phyloP scores from a whole-genome alignment of 2,329 filamentous ascomycete species.

The Colletotrichum sp. region DNA sequence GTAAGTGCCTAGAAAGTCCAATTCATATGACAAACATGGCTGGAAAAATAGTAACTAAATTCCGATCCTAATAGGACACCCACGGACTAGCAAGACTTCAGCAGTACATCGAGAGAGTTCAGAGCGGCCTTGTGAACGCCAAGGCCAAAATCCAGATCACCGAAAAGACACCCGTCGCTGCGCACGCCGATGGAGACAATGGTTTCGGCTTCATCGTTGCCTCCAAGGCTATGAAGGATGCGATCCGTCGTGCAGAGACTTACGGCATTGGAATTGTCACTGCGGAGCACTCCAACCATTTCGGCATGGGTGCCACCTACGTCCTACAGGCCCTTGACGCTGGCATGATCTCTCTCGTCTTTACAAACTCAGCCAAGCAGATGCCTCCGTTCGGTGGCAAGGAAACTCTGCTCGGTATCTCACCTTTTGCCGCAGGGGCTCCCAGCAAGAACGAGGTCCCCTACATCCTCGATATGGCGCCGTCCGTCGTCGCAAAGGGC shows the following conservation, averaged over 20 bases:
- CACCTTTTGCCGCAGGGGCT: conserved; percentile 77
- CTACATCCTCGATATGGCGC: conserved; percentile 80
- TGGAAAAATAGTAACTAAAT: neutral
- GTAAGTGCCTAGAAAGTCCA: conserved; percentile 30
- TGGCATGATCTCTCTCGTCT: conserved; percentile 72
- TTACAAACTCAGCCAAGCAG: conserved; percentile 74
- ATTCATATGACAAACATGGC: no score
- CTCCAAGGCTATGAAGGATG: conserved; percentile 67
- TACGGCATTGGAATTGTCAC: conserved; percentile 78
- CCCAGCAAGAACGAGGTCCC: conserved; percentile 60
- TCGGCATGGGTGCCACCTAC: conserved; percentile 82
- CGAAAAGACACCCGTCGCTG: conserved; percentile 73
- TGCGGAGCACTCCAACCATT: conserved; percentile 80
- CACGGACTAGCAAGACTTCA: conserved; percentile 79
- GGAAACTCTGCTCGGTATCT: conserved; percentile 73
- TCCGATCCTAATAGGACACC: conserved; percentile 52
- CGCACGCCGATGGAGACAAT: conserved; percentile 70
- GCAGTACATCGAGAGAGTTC: conserved; percentile 76
- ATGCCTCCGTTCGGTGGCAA: conserved; percentile 74
- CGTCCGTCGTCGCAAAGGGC: conserved; percentile 69
- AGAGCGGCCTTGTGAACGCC: conserved; percentile 70
- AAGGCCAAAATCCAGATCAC: conserved; percentile 61
- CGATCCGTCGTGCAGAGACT: conserved; percentile 67
- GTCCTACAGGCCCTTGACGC: conserved; percentile 78
- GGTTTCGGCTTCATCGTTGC: conserved; percentile 78